Evolutionary conservation across 2,329 filamentous ascomycete species (phyloP).

Genomic region (Fusarium torreyae): DNA sequence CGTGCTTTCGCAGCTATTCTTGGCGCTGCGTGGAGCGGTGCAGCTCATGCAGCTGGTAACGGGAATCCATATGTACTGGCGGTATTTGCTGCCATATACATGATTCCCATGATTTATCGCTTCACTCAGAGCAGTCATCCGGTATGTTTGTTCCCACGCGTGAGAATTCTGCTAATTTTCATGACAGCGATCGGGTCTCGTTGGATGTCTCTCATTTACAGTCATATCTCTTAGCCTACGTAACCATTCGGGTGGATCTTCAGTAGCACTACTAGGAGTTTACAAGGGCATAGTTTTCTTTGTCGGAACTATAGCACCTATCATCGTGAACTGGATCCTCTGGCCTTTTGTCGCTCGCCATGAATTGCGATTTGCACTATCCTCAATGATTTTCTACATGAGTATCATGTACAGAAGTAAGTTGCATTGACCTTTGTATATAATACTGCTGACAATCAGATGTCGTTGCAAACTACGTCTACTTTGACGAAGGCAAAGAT

Average conservation of each 20-base stretch:
- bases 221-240: conserved; percentile 65
- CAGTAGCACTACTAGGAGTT: conserved; percentile 60
- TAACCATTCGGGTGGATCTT: conserved; percentile 51
- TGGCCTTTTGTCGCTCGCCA: conserved; percentile 75
- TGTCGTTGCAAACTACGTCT: conserved; percentile 70
- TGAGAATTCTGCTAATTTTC: conserved; percentile 24
- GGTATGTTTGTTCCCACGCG: conserved; percentile 50
- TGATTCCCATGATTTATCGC: conserved; percentile 73
- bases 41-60: conserved; percentile 65
- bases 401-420: conserved; percentile 70
- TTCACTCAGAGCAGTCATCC: conserved; percentile 70
- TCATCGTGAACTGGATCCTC: conserved; percentile 71
- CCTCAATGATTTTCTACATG: conserved; percentile 70
- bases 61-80: conserved; percentile 70
- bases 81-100: conserved; percentile 68
- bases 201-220: conserved; percentile 71
- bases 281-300: conserved; percentile 67
- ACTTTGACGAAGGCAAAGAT: conserved; percentile 68
- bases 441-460: conserved; percentile 48
- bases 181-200: conserved; percentile 67
- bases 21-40: conserved; percentile 69
- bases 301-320: conserved; percentile 67
- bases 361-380: conserved; percentile 69
- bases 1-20: conserved; percentile 65
- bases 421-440: conserved; percentile 8